Conservation (phyloP, 768 basidiomycete species). For the Dioszegia hungarica region DNA sequence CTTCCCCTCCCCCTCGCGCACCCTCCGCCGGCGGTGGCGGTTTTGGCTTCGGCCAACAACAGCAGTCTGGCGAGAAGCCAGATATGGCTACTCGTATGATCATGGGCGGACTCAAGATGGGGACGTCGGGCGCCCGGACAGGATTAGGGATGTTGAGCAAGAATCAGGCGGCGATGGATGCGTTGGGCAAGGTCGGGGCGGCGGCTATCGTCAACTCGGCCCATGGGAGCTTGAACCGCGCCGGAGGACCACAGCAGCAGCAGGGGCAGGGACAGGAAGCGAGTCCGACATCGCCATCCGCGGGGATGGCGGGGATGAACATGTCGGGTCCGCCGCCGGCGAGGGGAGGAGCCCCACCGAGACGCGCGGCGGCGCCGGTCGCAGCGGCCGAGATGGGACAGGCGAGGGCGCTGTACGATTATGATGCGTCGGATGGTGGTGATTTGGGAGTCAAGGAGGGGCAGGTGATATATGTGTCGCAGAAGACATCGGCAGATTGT, state of each 20-base stretch:
- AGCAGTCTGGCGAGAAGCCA: slow-evolving; percentile 11
- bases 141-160: slow-evolving; percentile 25
- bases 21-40: background rate
- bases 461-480: slow-evolving; percentile 36
- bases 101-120: slow-evolving; percentile 20
- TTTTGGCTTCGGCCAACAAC: background rate
- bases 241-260: slow-evolving; percentile 5
- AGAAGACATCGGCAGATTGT: slow-evolving; percentile 42
- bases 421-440: slow-evolving; percentile 25
- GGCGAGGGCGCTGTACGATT: slow-evolving; percentile 39
- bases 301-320: slow-evolving; percentile 22
- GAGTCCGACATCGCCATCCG: slow-evolving; percentile 10
- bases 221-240: slow-evolving; percentile 9
- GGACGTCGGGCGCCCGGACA: slow-evolving; percentile 17
- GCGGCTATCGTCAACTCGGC: slow-evolving; percentile 28
- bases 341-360: slow-evolving; percentile 18
- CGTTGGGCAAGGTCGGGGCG: slow-evolving; percentile 28
- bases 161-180: slow-evolving; percentile 29
- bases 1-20: slow-evolving; percentile 4
- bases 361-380: slow-evolving; percentile 8
- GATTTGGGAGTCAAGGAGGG: slow-evolving; percentile 31
- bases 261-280: background rate
- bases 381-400: slow-evolving; percentile 16
- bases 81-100: slow-evolving; percentile 31
- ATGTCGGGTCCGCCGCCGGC: slow-evolving; percentile 21